Base-by-base conservation (phyloP, 2,329 filamentous ascomycete species). In the Arthroderma uncinatum region DNA sequence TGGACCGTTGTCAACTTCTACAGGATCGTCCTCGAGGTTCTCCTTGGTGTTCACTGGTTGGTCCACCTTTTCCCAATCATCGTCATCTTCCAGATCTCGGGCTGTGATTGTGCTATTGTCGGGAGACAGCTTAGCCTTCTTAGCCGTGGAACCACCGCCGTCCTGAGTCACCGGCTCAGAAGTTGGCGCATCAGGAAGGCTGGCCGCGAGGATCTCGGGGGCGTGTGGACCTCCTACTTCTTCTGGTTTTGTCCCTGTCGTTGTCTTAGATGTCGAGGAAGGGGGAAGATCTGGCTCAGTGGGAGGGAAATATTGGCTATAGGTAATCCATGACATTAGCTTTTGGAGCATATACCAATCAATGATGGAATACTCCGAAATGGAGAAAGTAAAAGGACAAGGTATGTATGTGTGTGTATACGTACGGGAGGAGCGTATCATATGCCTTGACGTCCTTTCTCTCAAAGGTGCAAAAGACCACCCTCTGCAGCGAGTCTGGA, bases 381-480 rank as follows among this genome's bases (percentile, higher is more conserved):
- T n/a, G 47, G 28, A 33, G n/a, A 10, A 30, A 30, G 28, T n/a
- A 5, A 3, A 8, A 19, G 4, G 19, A 12, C 6, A 50, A 47
- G 10, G 34, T 36, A 36, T 10, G 16, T 42, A 33, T 30, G 23
- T 10, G 16, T 42, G 16, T 30, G 23, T 33, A 16, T 19, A 81
- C 86, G 77, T 72, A 95, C 90, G 91, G 87, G 9, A 95, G 71
- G 36, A 77, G 73, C 23, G 79, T 64, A 54, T 84, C 77, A 69
- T 97, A 97, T 0, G 86, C 84, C 39, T 74, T 71, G 59, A 86
- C 82, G 64, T 97, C 91, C 72, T 91, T 91, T 55, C 76, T 70
- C 68, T 87, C 77, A 70, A 95, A 96, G 14, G 84, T 87, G 66
- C 91, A 91, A 73, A 97, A 95, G 16, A 95, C 78, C 10, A 97